Base-by-base conservation (phyloP, 1,284 basidiomycete genomes). In the Hemileia vastatrix region DNA sequence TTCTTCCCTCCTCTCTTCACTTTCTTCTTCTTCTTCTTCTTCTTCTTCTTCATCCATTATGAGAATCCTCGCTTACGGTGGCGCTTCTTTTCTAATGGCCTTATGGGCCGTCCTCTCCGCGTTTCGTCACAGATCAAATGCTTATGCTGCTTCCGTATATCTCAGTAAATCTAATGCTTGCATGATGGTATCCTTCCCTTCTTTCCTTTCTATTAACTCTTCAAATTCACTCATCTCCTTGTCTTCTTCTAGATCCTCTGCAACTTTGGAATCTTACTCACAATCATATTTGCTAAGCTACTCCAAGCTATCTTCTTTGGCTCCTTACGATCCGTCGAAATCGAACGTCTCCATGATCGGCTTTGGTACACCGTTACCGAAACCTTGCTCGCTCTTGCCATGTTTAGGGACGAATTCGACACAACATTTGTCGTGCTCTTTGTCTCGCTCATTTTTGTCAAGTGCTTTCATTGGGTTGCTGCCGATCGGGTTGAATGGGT, bases 281-380 rank as follows among this genome's bases (percentile, higher is more conserved):
- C 88, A 1, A 78, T 98, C 43, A 75, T 88, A 15, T 80, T 83
- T 23, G 91, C 89, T 2, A 85, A 88, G 63, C 76, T 86, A 0
- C 78, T 93, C 18, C 94, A 95, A 77, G 81, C 82, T 56, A 79
- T 97, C 65, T 95, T 97, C 82, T 95, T 99, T 77, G 95, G 95
- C 2, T 79, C 85, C 18, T 80, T 99, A 57, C 82, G 93, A 53
- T 80, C 90, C 5, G 85, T 87, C 63, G 95, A 99, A 78, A 82
- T 96, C 51, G 95, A 98, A 90, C 87, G 93, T 50, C 80, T 98
- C 1, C 95, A 95, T 76, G 94, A 98, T 74, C 82, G 90, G 65
- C 82, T 90, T 48, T 97, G 95, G 94, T 93, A 94, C 79, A 95
- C 95, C 77, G 83, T 97, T 59, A 97, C 93, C 0, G 94, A 98